Evolutionary conservation across 441 rosid species (phyloP), one percentile per base, ranked within the genome.

Genomic region (Metrosideros polymorpha): DNA sequence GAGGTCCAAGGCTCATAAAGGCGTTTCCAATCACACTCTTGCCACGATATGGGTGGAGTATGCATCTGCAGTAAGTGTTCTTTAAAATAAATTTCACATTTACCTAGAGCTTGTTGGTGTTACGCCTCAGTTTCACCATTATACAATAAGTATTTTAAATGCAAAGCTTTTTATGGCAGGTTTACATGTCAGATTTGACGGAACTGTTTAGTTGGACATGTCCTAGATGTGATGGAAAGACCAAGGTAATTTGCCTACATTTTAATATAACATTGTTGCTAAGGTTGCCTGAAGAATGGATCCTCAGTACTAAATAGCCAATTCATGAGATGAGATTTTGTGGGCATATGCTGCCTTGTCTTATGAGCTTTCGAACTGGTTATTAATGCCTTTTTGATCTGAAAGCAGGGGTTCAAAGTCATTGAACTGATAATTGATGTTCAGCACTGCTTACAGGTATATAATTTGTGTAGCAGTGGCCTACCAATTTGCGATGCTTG

Each of bases 121-220:
- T 35, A 35, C 24, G 2, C n/a, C 6, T n/a, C 43, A 42, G 51
- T 76, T 42, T 19, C 49, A 19, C 13, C 27, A 47, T 32, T 17
- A 18, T 39, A 42, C 24, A 30, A 54, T 45, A 54, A 19, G 18
- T n/a, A n/a, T n/a, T n/a, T 43, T 43, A 12, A 17, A 66, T 66
- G 77, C 18, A 18, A 12, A 66, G 15, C 18, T 66, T 66, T 30
- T 10, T 42, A 77, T 61, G 82, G 84, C 82, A 82, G 87, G 87
- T 86, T 82, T 86, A 86, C 24, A 61, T 29, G 57, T 57, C 87
- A 82, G 87, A 86, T 61, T 61, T 86, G 59, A 86, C 84, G 30
- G 87, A 57, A 43, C 85, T 82, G 32, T 82, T 86, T 61, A 82
- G 82, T 22, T 82, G 87, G 87, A 82, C 85, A 82, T 86, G 87